Evolutionary conservation across 768 basidiomycete species (phyloP).

Genomic region (Austroboletus eburneus): DNA sequence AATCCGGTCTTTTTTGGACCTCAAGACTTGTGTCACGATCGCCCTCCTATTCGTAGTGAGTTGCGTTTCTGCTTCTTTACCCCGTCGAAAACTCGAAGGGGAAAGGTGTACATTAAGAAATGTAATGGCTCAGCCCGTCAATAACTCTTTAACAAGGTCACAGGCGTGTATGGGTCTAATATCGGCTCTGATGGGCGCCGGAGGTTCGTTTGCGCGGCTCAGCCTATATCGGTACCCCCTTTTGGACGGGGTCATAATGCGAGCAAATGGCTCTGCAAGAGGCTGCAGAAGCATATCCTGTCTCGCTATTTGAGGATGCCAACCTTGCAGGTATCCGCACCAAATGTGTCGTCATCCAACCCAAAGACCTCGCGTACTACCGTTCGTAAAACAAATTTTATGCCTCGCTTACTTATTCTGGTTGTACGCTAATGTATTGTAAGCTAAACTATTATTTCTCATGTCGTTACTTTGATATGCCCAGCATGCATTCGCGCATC

Average conservation of each 20-base stretch:
- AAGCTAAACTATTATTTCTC: background rate
- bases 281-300: background rate
- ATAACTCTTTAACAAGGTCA: constrained; percentile 93
- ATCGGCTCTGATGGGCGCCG: constrained; percentile 83
- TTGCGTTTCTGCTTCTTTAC: constrained; percentile 7
- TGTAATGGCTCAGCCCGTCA: constrained; percentile 7
- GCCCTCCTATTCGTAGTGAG: constrained; percentile 86
- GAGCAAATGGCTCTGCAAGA: constrained; percentile 39
- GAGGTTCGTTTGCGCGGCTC: constrained; percentile 90
- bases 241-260: constrained; percentile 78
- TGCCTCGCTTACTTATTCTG: background rate
- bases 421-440: constrained; percentile 27
- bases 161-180: constrained; percentile 95
- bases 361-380: constrained; percentile 60
- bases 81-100: background rate
- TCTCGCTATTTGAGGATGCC: background rate
- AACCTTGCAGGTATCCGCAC: background rate
- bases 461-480: too few species aligned
- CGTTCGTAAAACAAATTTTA: constrained; percentile 44
- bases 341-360: background rate
- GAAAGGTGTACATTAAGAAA: background rate
- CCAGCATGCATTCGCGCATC: too few species aligned
- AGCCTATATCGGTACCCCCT: constrained; percentile 93
- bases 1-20: constrained; percentile 77
- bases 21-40: constrained; percentile 90